Conservation (phyloP, 2,329 filamentous ascomycete genomes). For the Purpureocillium takamizusanense region DNA sequence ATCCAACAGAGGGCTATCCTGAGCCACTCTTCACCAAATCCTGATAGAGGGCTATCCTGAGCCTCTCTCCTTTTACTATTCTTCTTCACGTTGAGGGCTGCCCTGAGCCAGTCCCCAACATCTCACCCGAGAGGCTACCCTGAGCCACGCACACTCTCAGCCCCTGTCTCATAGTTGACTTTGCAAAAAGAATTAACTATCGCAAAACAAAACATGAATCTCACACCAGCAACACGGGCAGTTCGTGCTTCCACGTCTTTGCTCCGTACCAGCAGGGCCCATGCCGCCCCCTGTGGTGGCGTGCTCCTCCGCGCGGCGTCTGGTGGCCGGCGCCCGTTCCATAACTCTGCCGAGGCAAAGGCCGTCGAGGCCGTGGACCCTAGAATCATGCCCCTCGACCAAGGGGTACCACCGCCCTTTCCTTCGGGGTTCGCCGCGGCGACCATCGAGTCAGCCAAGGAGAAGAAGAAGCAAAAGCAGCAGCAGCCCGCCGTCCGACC, state of each 20-base stretch:
- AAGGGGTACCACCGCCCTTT: constrained; percentile 2
- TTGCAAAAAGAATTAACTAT: constrained; percentile 2
- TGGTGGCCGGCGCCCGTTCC: constrained; percentile 11
- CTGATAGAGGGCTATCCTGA: constrained; percentile 6
- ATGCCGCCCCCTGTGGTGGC: constrained; percentile 1
- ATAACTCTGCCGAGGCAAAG: constrained; percentile 11
- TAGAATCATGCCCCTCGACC: constrained; percentile 4
- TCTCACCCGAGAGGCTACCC: not conserved
- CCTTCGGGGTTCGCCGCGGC: not conserved
- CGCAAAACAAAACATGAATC: constrained; percentile 7
- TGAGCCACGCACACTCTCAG: constrained; percentile 2
- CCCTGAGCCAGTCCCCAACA: not conserved
- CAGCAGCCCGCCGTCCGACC: not conserved
- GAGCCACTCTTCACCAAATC: constrained; percentile 8
- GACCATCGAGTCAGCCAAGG: not conserved
- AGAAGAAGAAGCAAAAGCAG: not conserved
- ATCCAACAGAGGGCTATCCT: constrained; percentile 11
- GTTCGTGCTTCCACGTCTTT: constrained; percentile 8
- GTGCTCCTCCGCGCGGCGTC: not conserved
- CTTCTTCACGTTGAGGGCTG: not conserved
- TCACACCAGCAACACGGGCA: constrained; percentile 7
- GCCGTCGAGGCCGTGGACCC: constrained; percentile 7
- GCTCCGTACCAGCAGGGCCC: constrained; percentile 3
- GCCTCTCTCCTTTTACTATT: not conserved
- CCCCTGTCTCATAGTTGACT: constrained; percentile 3